Percentiles rank a stretch among this genome's conserved stretches.
phyloP scores from a whole-genome alignment of 805 yeast genomes.

The Yarrowia yakushimensis region DNA sequence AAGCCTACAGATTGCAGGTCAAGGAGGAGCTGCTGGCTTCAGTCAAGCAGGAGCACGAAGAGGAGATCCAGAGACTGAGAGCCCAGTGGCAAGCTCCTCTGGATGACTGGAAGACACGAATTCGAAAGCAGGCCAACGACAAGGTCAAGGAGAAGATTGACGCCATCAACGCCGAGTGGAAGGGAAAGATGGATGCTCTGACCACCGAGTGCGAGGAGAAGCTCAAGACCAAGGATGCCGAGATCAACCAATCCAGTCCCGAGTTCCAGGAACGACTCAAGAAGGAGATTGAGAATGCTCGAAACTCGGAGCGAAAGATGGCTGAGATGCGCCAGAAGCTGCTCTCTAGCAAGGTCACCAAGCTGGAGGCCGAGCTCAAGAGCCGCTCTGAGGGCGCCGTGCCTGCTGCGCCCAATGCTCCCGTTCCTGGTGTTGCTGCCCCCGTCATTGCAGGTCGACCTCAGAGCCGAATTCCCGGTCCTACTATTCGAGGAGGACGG shows the following conservation, averaged over 20 bases:
- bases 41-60: conserved; percentile 39
- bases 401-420: neutral
- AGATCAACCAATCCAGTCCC: conserved; percentile 30
- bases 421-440: neutral
- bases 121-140: conserved; percentile 16
- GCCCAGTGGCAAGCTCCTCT: conserved; percentile 9
- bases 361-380: conserved; percentile 44
- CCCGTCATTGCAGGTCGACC: neutral
- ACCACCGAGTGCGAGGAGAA: neutral
- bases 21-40: conserved; percentile 33
- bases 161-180: neutral
- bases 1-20: conserved; percentile 28
- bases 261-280: conserved; percentile 43
- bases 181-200: neutral
- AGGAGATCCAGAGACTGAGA: conserved; percentile 28
- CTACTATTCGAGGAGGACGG: conserved; percentile 7
- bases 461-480: conserved; percentile 15
- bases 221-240: neutral
- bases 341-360: conserved; percentile 52
- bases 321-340: conserved; percentile 57
- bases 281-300: conserved; percentile 45
- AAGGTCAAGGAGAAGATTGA: conserved; percentile 4
- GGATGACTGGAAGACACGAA: neutral
- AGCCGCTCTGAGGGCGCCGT: neutral
- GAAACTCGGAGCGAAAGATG: conserved; percentile 53